phyloP scores from a whole-genome alignment of 495 filamentous ascomycete species.

The Neurospora sp. region DNA sequence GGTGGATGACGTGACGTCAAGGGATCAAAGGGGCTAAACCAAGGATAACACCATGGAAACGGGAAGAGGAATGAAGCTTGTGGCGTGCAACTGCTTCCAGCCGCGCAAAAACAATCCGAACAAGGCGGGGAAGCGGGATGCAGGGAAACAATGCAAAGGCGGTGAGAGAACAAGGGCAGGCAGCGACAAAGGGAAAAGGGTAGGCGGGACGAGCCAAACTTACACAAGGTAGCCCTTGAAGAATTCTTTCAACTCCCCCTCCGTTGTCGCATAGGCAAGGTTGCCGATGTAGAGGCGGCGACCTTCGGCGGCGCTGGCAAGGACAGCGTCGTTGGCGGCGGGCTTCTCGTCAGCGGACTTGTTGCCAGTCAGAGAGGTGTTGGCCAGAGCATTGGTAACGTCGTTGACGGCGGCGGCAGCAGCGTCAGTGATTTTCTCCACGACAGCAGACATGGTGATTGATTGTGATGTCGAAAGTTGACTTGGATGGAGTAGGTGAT shows the following conservation, averaged over 20 bases:
- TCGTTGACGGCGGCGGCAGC: slow-evolving; percentile 63
- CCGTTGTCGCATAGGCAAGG: slow-evolving; percentile 98
- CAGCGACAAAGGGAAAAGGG: background rate
- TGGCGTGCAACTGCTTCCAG: background rate
- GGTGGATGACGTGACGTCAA: background rate
- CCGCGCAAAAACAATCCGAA: background rate
- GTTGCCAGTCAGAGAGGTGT: slow-evolving; percentile 54
- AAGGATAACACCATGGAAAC: background rate
- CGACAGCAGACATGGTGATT: slow-evolving; percentile 50
- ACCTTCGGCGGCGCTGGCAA: slow-evolving; percentile 94
- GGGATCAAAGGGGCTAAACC: background rate
- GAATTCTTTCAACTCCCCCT: slow-evolving; percentile 99
- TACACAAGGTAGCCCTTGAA: slow-evolving; percentile 98
- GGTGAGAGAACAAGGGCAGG: background rate
- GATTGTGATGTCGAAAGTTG: slow-evolving; percentile 21
- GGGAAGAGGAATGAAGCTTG: background rate
- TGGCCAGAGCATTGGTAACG: slow-evolving; percentile 76
- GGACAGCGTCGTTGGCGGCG: slow-evolving; percentile 72
- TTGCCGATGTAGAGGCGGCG: slow-evolving; percentile 99
- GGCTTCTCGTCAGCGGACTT: slow-evolving; percentile 38
- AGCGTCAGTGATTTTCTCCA: slow-evolving; percentile 50
- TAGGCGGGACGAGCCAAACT: slow-evolving; percentile 34
- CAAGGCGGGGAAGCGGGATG: background rate
- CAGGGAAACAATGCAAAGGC: background rate
- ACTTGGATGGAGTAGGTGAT: slow-evolving; percentile 27